Evolutionary conservation across 371 early-diverging fungal genomes (phyloP), one percentile per base, ranked within the genome.

Genomic region (Haplosporangium sp.): DNA sequence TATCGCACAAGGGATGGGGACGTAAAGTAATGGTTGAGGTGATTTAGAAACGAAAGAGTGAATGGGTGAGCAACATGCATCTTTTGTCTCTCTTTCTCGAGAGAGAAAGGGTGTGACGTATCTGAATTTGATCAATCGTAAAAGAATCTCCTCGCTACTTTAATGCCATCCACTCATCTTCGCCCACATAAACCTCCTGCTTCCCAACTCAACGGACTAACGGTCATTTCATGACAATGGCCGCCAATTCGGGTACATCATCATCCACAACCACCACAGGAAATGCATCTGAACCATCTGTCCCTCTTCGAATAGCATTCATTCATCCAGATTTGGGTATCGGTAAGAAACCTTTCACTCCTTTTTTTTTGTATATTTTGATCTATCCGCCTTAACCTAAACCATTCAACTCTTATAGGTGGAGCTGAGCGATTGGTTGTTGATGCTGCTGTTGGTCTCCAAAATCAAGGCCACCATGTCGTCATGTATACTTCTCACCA

Each of bases 371-470:
- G 47, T 35, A 17, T 4, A 4, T 40, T 44, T 27, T 44, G 10
- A 40, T 34, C 34, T 27, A 4, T 8, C 34, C 35, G 35, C 20
- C 34, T 15, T 55, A 55, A 34, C 35, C 17, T 34, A 15, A 34
- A 7, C 34, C 20, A 55, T 9, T 35, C 34, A 11, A 11, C 55
- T 55, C 15, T 9, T 35, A 38, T 35, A 91, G 97, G 98, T 56
- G 98, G 98, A 34, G 98, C 98, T 7, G 98, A 98, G 83, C 88
- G 98, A 34, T 87, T 98, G n/a, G 93, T 98, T 0, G 96, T 98
- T 11, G 98, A 98, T 87, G 93, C 96, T 1, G 98, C 97, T 2
- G 85, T 92, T 0, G 95, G 94, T 27, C 86, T 97, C 59, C 92
- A 95, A 81, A 69, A 81, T 35, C 88, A 86, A 45, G 97, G 97